Conservation (phyloP, 2,329 filamentous ascomycete genomes). For the Colletotrichum tropicicola region DNA sequence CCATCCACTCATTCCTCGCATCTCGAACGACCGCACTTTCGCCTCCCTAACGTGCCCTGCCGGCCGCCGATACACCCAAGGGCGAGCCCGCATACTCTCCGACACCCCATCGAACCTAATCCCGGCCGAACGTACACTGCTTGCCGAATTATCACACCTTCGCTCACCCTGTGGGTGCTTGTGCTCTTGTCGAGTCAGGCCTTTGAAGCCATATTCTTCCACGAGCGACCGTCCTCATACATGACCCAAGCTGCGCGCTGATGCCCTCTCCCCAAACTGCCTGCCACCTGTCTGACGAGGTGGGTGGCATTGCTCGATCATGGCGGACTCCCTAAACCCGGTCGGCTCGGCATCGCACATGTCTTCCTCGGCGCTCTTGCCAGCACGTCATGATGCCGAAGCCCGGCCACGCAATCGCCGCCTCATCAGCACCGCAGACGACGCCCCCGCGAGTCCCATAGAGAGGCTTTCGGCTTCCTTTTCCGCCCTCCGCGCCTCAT, state of each 20-base stretch:
- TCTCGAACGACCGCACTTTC: no score
- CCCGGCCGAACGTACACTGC: not conserved
- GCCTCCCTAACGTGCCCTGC: no score
- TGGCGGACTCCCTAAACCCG: conserved; percentile 34
- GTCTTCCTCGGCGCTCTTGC: conserved; percentile 56
- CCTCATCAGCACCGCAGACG: conserved; percentile 43
- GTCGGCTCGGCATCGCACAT: conserved; percentile 45
- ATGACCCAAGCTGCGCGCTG: conserved; percentile 27
- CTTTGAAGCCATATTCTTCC: not conserved
- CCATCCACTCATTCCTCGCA: not conserved
- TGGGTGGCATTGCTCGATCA: conserved; percentile 25
- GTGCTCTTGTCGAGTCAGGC: not conserved
- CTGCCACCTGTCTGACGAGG: conserved; percentile 27
- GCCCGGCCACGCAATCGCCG: conserved; percentile 62
- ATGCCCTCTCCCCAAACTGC: conserved; percentile 26
- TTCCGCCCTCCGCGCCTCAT: conserved; percentile 43
- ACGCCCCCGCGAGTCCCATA: conserved; percentile 42
- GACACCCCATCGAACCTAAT: conserved; percentile 3
- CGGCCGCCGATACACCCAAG: not conserved
- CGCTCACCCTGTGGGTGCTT: not conserved
- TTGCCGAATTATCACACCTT: not conserved
- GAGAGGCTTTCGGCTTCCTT: conserved; percentile 28
- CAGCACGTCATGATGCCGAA: conserved; percentile 51
- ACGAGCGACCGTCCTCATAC: conserved; percentile 8
- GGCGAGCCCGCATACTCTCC: not conserved